Base-by-base conservation (phyloP, 228 moss, liverwort and hornwort genomes). In the Sphagnum magellanicum region DNA sequence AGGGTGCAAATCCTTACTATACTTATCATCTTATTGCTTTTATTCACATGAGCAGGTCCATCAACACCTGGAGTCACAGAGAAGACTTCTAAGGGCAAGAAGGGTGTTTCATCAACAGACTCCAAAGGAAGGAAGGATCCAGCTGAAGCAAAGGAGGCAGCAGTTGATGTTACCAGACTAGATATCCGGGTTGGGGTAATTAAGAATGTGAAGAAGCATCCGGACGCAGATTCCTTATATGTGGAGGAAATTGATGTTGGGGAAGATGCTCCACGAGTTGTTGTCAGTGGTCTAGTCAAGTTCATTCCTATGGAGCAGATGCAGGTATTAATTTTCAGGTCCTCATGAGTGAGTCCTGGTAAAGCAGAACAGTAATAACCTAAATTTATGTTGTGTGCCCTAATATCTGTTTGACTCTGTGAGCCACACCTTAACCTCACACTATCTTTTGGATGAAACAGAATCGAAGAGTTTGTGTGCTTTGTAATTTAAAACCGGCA, bases 221-320 rank as follows among this genome's bases (percentile, higher is more conserved):
- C 96, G 50, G 91, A 89, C 72, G 93, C 93, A 5, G 93, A 97
- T 70, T 88, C 93, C 0, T 72, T 91, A 16, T 93, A 97, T 63
- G 89, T 97, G 49, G 96, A 97, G 78, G 81, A 93, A 72, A 93
- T 97, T 48, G 93, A 97, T 72, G 91, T 97, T 50, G 96, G 96
- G 68, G 96, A 97, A 75, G 70, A 86, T 1, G 75, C 61, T 60
- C 90, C 87, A 6, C 81, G 93, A 63, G 91, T 88, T 16, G 93
- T 97, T 16, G 93, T 97, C 10, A 97, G 93, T 81, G 96, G 96
- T 6, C 83, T 97, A 5, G 93, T 97, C 67, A 91, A 97, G 47
- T 93, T 84, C 60, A 91, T 97, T 16, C 89, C 91, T 7, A 76
- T 90, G 10, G 89, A 97, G 50, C 67, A 89, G 69, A 79, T 93